Conservation (phyloP, 2,329 filamentous ascomycete genomes). For the Cladophialophora immunda region DNA sequence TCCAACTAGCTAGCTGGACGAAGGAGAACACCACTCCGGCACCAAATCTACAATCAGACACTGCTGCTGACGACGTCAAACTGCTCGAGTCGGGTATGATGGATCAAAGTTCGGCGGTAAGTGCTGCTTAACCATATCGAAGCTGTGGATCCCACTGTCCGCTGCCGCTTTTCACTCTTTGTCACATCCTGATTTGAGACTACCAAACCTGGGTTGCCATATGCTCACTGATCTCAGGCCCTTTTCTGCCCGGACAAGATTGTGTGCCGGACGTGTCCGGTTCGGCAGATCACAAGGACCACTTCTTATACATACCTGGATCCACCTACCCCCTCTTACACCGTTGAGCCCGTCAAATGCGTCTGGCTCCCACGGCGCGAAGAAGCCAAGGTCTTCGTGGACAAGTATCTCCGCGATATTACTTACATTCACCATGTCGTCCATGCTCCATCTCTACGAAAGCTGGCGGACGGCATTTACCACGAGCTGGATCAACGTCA, state of each 20-base stretch:
- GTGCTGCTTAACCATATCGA: not conserved
- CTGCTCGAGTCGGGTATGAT: not conserved
- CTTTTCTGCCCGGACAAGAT: not conserved
- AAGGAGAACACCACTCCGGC: not conserved
- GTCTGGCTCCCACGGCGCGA: constrained; percentile 48
- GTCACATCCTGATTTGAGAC: not conserved
- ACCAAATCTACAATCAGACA: not conserved
- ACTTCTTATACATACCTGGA: not conserved
- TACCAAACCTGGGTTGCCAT: not conserved
- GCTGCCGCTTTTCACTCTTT: not conserved
- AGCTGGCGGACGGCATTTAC: constrained; percentile 45
- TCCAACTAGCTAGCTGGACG: too few relatives aligned
- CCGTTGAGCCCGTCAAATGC: constrained; percentile 36
- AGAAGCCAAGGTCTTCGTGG: constrained; percentile 46
- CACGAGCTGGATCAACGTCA: constrained; percentile 29
- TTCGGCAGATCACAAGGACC: constrained; percentile 1
- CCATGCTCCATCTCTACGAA: constrained; percentile 44
- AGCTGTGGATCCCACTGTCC: not conserved
- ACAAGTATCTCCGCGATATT: constrained; percentile 47
- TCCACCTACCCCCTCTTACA: not conserved
- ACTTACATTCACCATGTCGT: constrained; percentile 49
- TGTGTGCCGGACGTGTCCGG: not conserved
- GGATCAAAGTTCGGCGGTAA: not conserved
- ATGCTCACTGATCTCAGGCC: not conserved
- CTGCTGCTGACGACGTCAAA: not conserved